These are phyloP conservation scores for Suillus fuscotomentosus DNA, from an alignment of 768 basidiomycete genomes.

Conservation along the genomic window DNA sequence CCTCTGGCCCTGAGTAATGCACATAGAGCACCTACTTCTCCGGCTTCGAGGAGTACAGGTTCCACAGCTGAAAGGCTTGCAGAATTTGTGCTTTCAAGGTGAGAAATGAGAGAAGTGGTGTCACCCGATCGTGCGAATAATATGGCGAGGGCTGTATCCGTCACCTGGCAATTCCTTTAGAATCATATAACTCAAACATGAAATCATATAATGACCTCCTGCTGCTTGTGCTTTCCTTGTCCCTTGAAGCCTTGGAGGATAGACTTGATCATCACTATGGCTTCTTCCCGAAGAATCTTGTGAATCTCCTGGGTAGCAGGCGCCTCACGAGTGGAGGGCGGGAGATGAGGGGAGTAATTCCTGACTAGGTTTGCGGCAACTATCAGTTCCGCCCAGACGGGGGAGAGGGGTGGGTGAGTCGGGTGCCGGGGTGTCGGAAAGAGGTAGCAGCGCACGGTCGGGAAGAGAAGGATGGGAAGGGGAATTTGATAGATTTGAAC, in stretches of 20 bases:
- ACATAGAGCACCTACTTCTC: slow-evolving; percentile 2
- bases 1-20: slow-evolving; percentile 5
- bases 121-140: slow-evolving; percentile 26
- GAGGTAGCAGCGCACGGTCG: slow-evolving; percentile 19
- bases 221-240: slow-evolving; percentile 55
- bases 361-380: slow-evolving; percentile 87
- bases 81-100: background rate
- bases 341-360: slow-evolving; percentile 88
- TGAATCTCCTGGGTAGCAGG: slow-evolving; percentile 70
- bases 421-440: slow-evolving; percentile 28
- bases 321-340: slow-evolving; percentile 44
- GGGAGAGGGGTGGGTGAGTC: slow-evolving; percentile 26
- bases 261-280: slow-evolving; percentile 71
- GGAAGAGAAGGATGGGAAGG: slow-evolving; percentile 20
- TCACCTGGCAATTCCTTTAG: slow-evolving; percentile 58
- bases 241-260: slow-evolving; percentile 67
- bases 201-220: slow-evolving; percentile 55
- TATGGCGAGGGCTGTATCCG: slow-evolving; percentile 36
- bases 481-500: slow-evolving; percentile 14
- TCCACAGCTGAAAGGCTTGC: background rate
- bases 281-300: slow-evolving; percentile 59
- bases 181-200: slow-evolving; percentile 60
- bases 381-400: slow-evolving; percentile 63
- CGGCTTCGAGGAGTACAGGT: background rate
- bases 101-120: slow-evolving; percentile 16